A percentile compares a stretch with the other conserved stretches of the same genome.
Evolutionary conservation across 1,284 basidiomycete genomes (phyloP).

Genomic region (Marasmius sp.): DNA sequence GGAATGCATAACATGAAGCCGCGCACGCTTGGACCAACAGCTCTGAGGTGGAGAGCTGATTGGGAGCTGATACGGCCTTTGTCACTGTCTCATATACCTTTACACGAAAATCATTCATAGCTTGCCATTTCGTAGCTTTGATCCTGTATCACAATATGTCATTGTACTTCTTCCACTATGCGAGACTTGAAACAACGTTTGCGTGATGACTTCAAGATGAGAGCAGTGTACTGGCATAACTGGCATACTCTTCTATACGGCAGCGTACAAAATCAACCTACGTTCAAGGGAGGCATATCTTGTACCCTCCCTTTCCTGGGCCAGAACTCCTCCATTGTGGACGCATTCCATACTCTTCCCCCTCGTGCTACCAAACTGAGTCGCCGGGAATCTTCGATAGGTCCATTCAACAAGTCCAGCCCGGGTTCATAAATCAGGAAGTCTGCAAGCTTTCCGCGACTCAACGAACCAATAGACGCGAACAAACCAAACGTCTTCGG

Average conservation of each 20-base stretch:
- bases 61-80: constrained; percentile 74
- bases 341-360: constrained; percentile 66
- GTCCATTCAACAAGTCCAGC: constrained; percentile 53
- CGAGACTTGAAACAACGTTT: background rate
- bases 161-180: background rate
- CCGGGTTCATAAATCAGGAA: constrained; percentile 61
- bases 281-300: constrained; percentile 56
- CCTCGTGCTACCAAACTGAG: constrained; percentile 58
- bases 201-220: too few species aligned
- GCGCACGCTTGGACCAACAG: constrained; percentile 92
- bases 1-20: constrained; percentile 86
- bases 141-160: background rate
- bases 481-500: constrained; percentile 64
- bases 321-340: constrained; percentile 68
- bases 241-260: too few species aligned
- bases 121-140: background rate
- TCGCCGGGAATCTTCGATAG: constrained; percentile 48
- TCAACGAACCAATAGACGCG: constrained; percentile 59
- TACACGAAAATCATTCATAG: background rate
- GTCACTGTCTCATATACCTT: background rate
- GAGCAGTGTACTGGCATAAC: too few species aligned
- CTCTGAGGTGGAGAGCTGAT: constrained; percentile 64
- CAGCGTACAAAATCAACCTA: constrained; percentile 35
- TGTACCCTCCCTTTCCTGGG: constrained; percentile 58
- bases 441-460: constrained; percentile 66